phyloP scores from a whole-genome alignment of 2,329 filamentous ascomycete genomes.

The Whalleya microplaca region DNA sequence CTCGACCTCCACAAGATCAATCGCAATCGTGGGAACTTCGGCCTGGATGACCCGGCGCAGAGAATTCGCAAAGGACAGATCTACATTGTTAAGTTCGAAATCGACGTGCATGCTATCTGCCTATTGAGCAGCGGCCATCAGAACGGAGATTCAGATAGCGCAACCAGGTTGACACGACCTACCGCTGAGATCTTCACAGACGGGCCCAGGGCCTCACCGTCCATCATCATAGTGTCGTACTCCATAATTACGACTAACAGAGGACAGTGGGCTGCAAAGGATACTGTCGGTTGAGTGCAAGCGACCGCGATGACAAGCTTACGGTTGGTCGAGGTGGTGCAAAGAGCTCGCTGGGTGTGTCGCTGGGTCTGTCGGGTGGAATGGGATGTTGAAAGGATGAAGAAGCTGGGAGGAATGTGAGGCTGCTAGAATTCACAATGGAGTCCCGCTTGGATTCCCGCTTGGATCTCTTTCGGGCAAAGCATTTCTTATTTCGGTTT shows the following conservation, averaged over 20 bases:
- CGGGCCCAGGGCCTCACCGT: conserved; percentile 59
- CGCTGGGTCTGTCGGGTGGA: too few species aligned
- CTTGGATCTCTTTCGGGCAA: too few species aligned
- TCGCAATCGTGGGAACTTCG: conserved; percentile 92
- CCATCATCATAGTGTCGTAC: conserved; percentile 64
- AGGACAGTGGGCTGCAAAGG: conserved; percentile 1
- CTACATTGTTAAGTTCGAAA: conserved; percentile 88
- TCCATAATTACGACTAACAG: conserved; percentile 47
- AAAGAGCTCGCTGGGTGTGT: not conserved
- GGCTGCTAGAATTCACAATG: not conserved
- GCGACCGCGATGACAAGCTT: not conserved
- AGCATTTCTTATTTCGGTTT: too few species aligned
- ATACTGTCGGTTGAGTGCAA: not conserved
- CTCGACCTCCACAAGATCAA: conserved; percentile 92
- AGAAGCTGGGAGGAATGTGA: not conserved
- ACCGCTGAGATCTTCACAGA: conserved; percentile 65
- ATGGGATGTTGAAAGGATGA: not conserved
- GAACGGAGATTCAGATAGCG: conserved; percentile 11
- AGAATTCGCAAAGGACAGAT: conserved; percentile 90
- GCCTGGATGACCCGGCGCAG: conserved; percentile 88
- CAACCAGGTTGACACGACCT: conserved; percentile 32
- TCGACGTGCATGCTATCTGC: conserved; percentile 81
- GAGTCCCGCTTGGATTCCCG: not conserved
- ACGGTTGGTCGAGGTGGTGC: not conserved
- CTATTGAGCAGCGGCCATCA: conserved; percentile 49